Conservation (phyloP, 257 asterid genomes). For the Solanum etuberosum region DNA sequence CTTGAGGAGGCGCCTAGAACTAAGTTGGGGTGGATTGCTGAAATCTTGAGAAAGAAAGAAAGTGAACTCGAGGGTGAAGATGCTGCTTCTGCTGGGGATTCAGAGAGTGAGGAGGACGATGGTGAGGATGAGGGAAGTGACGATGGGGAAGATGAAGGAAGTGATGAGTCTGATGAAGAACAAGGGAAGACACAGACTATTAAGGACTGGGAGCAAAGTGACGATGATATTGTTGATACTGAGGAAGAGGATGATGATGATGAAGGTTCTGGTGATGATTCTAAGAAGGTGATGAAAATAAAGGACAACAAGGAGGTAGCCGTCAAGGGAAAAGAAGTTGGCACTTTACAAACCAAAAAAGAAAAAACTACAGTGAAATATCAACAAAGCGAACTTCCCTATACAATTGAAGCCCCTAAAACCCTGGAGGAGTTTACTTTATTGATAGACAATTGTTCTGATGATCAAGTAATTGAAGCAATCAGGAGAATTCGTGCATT, state of each 20-base stretch:
- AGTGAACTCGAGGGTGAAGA: slow-evolving; percentile 6
- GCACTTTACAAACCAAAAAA: slow-evolving; percentile 4
- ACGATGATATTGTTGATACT: slow-evolving; percentile 50
- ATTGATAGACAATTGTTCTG: slow-evolving; percentile 55
- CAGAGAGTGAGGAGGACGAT: slow-evolving; percentile 30
- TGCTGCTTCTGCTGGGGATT: slow-evolving; percentile 1
- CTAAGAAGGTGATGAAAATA: slow-evolving; percentile 6
- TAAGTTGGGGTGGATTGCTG: slow-evolving; percentile 57
- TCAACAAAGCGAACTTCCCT: slow-evolving; percentile 62
- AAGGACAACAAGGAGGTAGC: slow-evolving; percentile 13
- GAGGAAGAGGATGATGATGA: slow-evolving; percentile 41
- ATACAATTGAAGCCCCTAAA: slow-evolving; percentile 92
- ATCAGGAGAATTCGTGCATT: slow-evolving; percentile 69
- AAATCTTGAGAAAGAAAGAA: slow-evolving; percentile 26
- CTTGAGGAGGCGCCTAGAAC: slow-evolving; percentile 26
- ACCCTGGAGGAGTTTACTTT: slow-evolving; percentile 61
- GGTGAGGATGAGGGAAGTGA: slow-evolving; percentile 26
- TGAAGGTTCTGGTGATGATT: slow-evolving; percentile 14
- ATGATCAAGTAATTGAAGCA: slow-evolving; percentile 85
- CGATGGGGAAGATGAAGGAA: slow-evolving; percentile 33
- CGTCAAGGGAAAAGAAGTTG: slow-evolving; percentile 19
- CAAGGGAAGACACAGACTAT: slow-evolving; percentile 28
- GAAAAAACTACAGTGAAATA: slow-evolving; percentile 16
- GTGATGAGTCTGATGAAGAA: slow-evolving; percentile 26
- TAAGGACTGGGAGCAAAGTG: slow-evolving; percentile 98